Evolutionary conservation across 2,329 filamentous ascomycete genomes (phyloP).

Genomic region (Fusarium euwallaceae): DNA sequence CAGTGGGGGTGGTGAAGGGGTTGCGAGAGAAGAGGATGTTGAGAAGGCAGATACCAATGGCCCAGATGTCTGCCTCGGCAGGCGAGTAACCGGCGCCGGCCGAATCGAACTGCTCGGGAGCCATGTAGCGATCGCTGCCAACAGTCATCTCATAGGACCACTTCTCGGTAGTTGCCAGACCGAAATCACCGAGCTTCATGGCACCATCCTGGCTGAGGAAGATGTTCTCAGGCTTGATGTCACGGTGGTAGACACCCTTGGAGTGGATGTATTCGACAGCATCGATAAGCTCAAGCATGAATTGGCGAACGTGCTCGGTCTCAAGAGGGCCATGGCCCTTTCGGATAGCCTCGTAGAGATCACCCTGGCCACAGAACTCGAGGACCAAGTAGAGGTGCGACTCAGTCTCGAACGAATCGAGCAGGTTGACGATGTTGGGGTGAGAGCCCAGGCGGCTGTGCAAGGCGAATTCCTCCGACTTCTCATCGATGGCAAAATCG

Average conservation of each 20-base stretch:
- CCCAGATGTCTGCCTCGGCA: slow-evolving; percentile 95
- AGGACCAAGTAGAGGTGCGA: slow-evolving; percentile 92
- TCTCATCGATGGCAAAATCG: slow-evolving; percentile 82
- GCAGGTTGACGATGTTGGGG: slow-evolving; percentile 92
- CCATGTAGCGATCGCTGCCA: slow-evolving; percentile 99
- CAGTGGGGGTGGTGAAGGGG: slow-evolving; percentile 90
- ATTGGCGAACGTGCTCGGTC: slow-evolving; percentile 95
- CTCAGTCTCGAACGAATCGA: slow-evolving; percentile 92
- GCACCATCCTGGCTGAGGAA: slow-evolving; percentile 88
- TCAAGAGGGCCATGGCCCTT: slow-evolving; percentile 88
- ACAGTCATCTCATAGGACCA: slow-evolving; percentile 96
- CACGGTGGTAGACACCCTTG: slow-evolving; percentile 93
- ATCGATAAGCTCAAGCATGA: slow-evolving; percentile 95
- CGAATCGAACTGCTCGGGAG: slow-evolving; percentile 96
- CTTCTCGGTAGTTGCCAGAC: slow-evolving; percentile 87
- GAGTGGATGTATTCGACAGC: slow-evolving; percentile 91
- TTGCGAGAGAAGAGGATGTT: slow-evolving; percentile 98
- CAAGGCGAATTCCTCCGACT: slow-evolving; percentile 83
- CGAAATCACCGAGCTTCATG: slow-evolving; percentile 98
- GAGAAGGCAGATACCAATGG: slow-evolving; percentile 94
- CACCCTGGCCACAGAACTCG: slow-evolving; percentile 94
- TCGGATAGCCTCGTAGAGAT: slow-evolving; percentile 97
- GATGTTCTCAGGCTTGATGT: slow-evolving; percentile 99
- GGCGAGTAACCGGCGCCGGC: slow-evolving; percentile 90
- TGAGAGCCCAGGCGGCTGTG: slow-evolving; percentile 85